Percentiles rank a stretch among this genome's conserved stretches.
These are phyloP conservation scores for Aspergillus homomorphus DNA, from an alignment of 495 filamentous ascomycete species.

Conservation along the genomic window DNA sequence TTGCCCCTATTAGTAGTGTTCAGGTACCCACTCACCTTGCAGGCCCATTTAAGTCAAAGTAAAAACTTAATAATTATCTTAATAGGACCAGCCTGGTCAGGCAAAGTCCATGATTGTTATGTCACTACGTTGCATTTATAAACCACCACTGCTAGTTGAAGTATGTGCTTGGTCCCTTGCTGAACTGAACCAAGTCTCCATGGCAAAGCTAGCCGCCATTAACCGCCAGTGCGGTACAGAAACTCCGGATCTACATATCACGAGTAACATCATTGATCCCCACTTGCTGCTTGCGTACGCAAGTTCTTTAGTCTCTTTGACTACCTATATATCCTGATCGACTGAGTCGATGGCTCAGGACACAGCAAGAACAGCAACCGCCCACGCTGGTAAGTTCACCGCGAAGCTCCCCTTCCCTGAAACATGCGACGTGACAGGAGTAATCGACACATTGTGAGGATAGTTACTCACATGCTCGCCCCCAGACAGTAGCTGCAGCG, in stretches of 20 bases:
- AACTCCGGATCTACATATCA: too few relatives aligned
- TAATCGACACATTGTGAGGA: neutral
- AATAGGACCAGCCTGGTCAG: slow-evolving; percentile 16
- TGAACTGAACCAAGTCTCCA: too few relatives aligned
- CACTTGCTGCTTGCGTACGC: too few relatives aligned
- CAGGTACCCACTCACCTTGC: slow-evolving; percentile 20
- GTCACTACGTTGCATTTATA: too few relatives aligned
- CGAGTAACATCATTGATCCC: too few relatives aligned
- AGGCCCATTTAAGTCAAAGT: slow-evolving; percentile 23
- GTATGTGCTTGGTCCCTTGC: too few relatives aligned
- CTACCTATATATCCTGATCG: too few relatives aligned
- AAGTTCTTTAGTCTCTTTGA: too few relatives aligned
- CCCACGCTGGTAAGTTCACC: neutral
- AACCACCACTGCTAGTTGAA: too few relatives aligned
- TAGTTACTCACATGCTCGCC: neutral
- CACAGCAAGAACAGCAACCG: neutral
- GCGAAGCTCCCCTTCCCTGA: neutral
- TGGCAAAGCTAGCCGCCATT: too few relatives aligned
- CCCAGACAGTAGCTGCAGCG: neutral
- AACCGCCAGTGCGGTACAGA: too few relatives aligned
- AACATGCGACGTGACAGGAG: neutral
- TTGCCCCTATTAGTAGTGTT: slow-evolving; percentile 16
- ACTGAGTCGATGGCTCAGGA: neutral
- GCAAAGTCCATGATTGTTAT: too few relatives aligned
- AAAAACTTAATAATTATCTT: slow-evolving; percentile 25